Evolutionary conservation across 768 basidiomycete genomes (phyloP), one percentile per base, ranked within the genome.

Genomic region (Exsudoporus frostii): DNA sequence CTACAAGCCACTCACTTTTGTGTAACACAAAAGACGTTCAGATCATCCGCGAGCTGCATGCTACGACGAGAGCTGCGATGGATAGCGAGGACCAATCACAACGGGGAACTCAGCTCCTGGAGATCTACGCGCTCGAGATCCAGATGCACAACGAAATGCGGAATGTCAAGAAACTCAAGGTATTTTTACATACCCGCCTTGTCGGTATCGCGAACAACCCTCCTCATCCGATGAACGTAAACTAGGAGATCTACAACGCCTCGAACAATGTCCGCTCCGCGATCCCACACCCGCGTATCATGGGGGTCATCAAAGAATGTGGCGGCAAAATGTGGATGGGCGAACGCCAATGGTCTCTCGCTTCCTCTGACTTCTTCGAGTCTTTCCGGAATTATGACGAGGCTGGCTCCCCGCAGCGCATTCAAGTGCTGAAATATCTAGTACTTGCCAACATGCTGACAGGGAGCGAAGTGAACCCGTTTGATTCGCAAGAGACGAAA

Each of bases 281-380:
- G 10, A 98, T 99, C 56, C 94, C 97, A 15, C 97, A 98, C 74
- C 97, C 97, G 10, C 83, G 93, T 29, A 98, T 98, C 65, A 95
- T 98, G 89, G 97, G 96, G 39, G 92, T 98, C 47, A 98, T 99
- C 74, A 92, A 95, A 66, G 97, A 99, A 71, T 98, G 96, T 60
- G 97, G 97, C 15, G 97, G 97, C 3, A 99, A 99, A 74, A 99
- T 99, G 97, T 98, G 97, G 95, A 98, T 99, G 97, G 93, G 92
- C 53, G 97, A 98, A 79, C 90, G 96, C 88, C 91, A 97, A 74
- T 99, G 96, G 95, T 88, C 90, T 51, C 84, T 92, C 52, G 97
- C 97, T 0, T 95, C 92, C 57, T 91, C 93, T 67, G 97, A 99
- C 73, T 97, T 99, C 71, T 98, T 98, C 72, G 96, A 98, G 62